A percentile compares a stretch with the other conserved stretches of the same genome.
Conservation (phyloP, 306 rosid genomes). For the Adenanthera pavonina region DNA sequence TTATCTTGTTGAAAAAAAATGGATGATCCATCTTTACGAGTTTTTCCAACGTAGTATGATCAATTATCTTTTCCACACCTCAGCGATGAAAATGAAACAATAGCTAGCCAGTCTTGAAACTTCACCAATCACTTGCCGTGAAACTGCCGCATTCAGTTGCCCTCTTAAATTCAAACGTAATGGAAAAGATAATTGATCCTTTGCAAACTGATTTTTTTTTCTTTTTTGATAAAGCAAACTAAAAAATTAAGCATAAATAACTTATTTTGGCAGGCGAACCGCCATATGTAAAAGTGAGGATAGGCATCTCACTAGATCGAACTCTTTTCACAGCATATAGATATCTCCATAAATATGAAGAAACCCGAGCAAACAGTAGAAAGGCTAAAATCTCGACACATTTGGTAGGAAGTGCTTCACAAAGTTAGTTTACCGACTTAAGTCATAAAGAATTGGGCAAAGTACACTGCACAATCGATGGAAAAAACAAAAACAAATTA, state of each 20-base stretch:
- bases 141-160: background rate
- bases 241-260: background rate
- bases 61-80: background rate
- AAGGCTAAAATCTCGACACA: background rate
- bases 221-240: too few species aligned
- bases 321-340: background rate
- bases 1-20: background rate
- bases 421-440: slow-evolving; percentile 11
- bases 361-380: background rate
- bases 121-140: background rate
- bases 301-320: background rate
- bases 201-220: background rate
- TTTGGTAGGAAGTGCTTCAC: slow-evolving; percentile 10
- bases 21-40: background rate
- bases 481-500: background rate
- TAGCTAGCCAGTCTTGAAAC: background rate
- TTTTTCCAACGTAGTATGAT: too few species aligned
- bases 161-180: background rate
- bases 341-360: background rate
- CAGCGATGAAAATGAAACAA: background rate
- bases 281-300: background rate
- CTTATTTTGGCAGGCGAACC: background rate
- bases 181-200: background rate
- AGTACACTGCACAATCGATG: background rate
- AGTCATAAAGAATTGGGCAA: slow-evolving; percentile 32